Conservation (phyloP, 768 basidiomycete species). For the Suillus hirtellus region DNA sequence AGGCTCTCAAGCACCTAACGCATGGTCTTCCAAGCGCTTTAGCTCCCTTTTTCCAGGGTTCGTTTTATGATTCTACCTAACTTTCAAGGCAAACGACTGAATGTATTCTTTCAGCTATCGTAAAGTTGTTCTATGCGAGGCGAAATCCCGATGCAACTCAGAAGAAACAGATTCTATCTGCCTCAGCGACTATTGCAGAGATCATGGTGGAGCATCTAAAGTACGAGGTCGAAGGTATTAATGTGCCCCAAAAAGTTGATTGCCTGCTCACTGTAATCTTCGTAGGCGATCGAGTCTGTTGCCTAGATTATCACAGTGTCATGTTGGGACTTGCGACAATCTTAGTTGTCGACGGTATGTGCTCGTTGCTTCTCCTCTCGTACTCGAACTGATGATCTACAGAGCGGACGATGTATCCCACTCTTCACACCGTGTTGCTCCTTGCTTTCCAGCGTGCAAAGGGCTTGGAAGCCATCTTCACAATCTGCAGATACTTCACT, state of each 20-base stretch:
- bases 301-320: conserved; percentile 53
- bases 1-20: conserved; percentile 76
- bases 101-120: conserved; percentile 55
- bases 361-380: not conserved
- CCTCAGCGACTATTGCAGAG: conserved; percentile 68
- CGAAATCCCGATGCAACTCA: conserved; percentile 75
- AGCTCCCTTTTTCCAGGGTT: conserved; percentile 87
- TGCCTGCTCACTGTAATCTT: not conserved
- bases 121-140: conserved; percentile 83
- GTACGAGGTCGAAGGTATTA: conserved; percentile 49
- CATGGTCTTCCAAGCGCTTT: conserved; percentile 74
- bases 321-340: conserved; percentile 53
- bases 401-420: conserved; percentile 78
- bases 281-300: conserved; percentile 42
- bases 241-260: conserved; percentile 6
- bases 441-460: conserved; percentile 68
- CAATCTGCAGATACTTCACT: conserved; percentile 55
- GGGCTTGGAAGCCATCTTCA: conserved; percentile 69
- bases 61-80: conserved; percentile 19
- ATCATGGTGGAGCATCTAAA: conserved; percentile 74
- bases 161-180: conserved; percentile 72
- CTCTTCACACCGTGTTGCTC: conserved; percentile 82
- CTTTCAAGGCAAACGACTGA: not conserved
- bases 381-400: conserved; percentile 9
- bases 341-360: conserved; percentile 61